Percentiles rank a stretch among this genome's conserved stretches.
phyloP scores from a whole-genome alignment of 2,329 filamentous ascomycete genomes.

The Hirsutella thompsonii region DNA sequence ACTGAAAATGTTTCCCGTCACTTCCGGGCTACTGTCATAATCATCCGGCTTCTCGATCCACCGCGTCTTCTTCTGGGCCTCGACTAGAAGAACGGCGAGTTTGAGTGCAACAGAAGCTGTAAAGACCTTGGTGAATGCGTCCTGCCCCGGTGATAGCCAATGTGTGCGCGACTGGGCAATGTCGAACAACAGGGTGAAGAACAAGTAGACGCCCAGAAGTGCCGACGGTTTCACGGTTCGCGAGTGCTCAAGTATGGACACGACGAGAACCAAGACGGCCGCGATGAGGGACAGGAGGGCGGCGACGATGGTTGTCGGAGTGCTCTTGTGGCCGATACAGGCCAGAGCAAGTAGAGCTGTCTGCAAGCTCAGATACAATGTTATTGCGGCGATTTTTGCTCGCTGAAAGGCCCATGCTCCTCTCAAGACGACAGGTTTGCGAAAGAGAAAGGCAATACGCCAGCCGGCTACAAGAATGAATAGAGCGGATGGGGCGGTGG shows the following conservation, averaged over 20 bases:
- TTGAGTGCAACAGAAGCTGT: constrained; percentile 1
- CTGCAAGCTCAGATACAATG: not conserved
- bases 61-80: constrained; percentile 2
- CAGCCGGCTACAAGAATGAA: not conserved
- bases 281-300: constrained; percentile 3
- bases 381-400: not conserved
- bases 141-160: not conserved
- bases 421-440: not conserved
- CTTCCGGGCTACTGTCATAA: not conserved
- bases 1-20: not conserved
- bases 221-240: constrained; percentile 3
- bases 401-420: not conserved
- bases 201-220: constrained; percentile 2
- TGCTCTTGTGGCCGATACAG: not conserved
- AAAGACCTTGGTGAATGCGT: constrained; percentile 1
- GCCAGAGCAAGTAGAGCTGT: constrained; percentile 2
- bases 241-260: constrained; percentile 4
- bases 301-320: constrained; percentile 2
- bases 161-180: constrained; percentile 3
- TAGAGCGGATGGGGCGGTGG: not conserved
- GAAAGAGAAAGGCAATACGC: not conserved
- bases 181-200: constrained; percentile 3
- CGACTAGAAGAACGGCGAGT: constrained; percentile 1
- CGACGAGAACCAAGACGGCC: constrained; percentile 1
- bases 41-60: not conserved